Percentiles rank a stretch among this genome's conserved stretches.
phyloP scores from a whole-genome alignment of 2,329 filamentous ascomycete species.

The Botrytis sinoallii region DNA sequence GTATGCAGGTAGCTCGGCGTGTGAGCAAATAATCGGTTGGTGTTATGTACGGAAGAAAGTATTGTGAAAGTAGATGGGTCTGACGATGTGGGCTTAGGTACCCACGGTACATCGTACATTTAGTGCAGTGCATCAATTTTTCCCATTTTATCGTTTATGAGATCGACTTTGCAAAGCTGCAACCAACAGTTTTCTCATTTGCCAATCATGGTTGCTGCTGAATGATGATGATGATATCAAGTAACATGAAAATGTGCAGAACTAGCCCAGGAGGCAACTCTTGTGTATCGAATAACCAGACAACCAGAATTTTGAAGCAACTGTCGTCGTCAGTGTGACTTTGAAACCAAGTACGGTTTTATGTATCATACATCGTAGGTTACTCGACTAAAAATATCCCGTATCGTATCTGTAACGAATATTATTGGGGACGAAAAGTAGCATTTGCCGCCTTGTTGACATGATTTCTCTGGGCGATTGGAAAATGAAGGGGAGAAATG shows the following conservation, averaged over 20 bases:
- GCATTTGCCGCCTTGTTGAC: constrained; percentile 1
- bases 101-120: constrained; percentile 13
- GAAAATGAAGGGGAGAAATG: neutral
- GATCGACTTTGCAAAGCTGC: constrained; percentile 4
- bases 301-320: constrained; percentile 13
- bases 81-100: neutral
- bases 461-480: neutral
- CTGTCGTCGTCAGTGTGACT: constrained; percentile 10
- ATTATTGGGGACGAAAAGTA: neutral
- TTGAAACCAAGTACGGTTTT: constrained; percentile 11
- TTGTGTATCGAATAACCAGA: constrained; percentile 10
- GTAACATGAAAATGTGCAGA: constrained; percentile 13
- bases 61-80: constrained; percentile 11
- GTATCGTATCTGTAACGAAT: constrained; percentile 3
- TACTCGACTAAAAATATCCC: constrained; percentile 1
- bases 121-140: constrained; percentile 7
- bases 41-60: neutral
- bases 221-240: neutral
- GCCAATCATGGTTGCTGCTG: neutral
- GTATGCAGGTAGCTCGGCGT: constrained; percentile 4
- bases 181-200: constrained; percentile 5
- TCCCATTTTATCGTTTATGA: constrained; percentile 1
- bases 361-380: constrained; percentile 1
- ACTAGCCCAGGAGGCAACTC: constrained; percentile 1
- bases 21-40: constrained; percentile 14